Conservation (phyloP, 2,329 filamentous ascomycete genomes). For the Thielaviopsis musarum region DNA sequence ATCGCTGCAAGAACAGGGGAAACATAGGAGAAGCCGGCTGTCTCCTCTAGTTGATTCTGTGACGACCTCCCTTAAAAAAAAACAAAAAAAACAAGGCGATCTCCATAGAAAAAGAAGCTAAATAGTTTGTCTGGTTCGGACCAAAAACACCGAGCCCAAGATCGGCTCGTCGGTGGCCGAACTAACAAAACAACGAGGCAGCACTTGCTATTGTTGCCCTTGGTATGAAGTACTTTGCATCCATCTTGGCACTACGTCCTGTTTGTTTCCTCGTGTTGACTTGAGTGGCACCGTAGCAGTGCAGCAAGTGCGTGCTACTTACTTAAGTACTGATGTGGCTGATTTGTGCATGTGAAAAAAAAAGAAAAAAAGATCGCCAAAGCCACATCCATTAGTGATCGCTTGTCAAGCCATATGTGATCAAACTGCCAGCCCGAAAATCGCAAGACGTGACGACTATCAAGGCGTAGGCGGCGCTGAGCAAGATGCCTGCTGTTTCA, state of each 20-base stretch:
- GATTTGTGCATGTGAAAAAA: not conserved
- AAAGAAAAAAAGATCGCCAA: not conserved
- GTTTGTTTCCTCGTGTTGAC: not conserved
- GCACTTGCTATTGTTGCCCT: not conserved
- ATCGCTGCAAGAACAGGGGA: not conserved
- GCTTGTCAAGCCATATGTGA: not conserved
- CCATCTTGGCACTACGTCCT: not conserved
- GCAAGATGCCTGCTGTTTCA: not conserved
- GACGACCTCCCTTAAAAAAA: not conserved
- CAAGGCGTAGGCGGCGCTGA: not conserved
- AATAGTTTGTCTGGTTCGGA: not conserved
- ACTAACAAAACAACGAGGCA: not conserved
- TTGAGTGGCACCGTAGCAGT: no score
- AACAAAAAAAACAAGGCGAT: not conserved
- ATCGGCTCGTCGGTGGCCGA: not conserved
- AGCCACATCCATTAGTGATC: not conserved
- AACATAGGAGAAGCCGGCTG: not conserved
- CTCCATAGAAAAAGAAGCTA: not conserved
- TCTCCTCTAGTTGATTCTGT: not conserved
- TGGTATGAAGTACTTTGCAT: no score
- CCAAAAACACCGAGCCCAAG: not conserved
- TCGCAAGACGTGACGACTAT: not conserved
- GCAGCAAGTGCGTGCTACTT: no score
- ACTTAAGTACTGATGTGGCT: not conserved
- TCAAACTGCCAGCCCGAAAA: not conserved